Base-by-base conservation (phyloP, 2,329 filamentous ascomycete species). In the Aspergillus unguis region DNA sequence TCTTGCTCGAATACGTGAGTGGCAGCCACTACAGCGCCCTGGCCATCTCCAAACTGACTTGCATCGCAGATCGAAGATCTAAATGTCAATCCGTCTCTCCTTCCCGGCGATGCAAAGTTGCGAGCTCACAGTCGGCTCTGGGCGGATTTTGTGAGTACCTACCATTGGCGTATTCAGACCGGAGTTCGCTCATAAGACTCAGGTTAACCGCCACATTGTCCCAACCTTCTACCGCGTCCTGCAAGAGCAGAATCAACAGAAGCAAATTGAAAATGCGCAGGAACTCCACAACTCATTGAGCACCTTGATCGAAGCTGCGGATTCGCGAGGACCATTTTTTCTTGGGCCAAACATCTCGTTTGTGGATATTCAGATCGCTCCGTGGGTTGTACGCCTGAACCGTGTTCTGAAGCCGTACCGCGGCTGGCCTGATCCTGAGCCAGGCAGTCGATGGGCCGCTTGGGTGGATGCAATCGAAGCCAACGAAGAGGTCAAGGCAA, bases 1-100 rank as follows among this genome's bases (percentile, higher is more conserved):
- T 95, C 3, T 80, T 95, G 62, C 80, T 95, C 68, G 90, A 95
- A 85, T 95, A 95, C 71, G 85, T 88, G 73, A 59, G 80, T 17
- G 29, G 26, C 17, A 10, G 10, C 36, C 9, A 17, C 47, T 49
- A 3, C n/a, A 10, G 11, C 9, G 11, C 3, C 17, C 7, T 10
- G 29, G 6, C n/a, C 25, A 27, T 5, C 27, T 33, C n/a, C 11
- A 36, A 7, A 36, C 31, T 36, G 36, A 35, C 43, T 6, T 25
- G 36, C n/a, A 23, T 9, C 31, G 31, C 62, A 87, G 83, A 80
- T 94, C 33, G 90, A 95, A 64, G 91, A 95, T 62, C 72, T 90
- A 28, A 77, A 82, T 31, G 69, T 77, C 27, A 82, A 82, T 1
- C 74, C 79, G 4, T 71, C 82, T 5, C 74, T 95, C 6, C 76